Evolutionary conservation across 345 rosid species (phyloP).

Genomic region (Erodium maritimum): DNA sequence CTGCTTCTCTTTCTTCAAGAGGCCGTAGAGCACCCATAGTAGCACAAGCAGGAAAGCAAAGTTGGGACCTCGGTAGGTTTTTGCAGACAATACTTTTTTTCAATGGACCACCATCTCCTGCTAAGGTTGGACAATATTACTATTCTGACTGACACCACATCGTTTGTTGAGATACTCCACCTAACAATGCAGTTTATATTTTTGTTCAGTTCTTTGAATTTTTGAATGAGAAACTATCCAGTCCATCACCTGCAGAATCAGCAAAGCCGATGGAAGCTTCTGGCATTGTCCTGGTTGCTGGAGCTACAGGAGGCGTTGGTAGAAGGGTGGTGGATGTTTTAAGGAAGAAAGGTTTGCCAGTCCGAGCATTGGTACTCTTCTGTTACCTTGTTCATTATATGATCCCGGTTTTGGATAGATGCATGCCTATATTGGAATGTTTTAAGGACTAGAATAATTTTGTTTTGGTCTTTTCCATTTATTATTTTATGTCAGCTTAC

Average conservation of each 20-base stretch:
- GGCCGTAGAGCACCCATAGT: conserved; percentile 21
- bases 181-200: conserved; percentile 1
- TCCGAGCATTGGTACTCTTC: conserved; percentile 55
- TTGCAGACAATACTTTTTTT: conserved; percentile 71
- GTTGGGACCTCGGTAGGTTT: conserved; percentile 91
- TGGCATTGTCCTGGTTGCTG: conserved; percentile 62
- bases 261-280: conserved; percentile 38
- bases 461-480: too few relatives aligned
- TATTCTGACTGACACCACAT: neutral
- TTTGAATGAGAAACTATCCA: conserved; percentile 45
- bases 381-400: conserved; percentile 1
- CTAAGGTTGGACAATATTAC: conserved; percentile 36
- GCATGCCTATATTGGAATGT: too few relatives aligned
- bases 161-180: neutral
- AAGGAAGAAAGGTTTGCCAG: conserved; percentile 53
- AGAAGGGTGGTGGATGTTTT: conserved; percentile 66
- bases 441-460: neutral
- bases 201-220: conserved; percentile 51
- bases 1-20: conserved; percentile 16
- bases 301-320: conserved; percentile 98
- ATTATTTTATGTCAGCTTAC: neutral
- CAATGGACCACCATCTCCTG: conserved; percentile 74
- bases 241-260: conserved; percentile 35
- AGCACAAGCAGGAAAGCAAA: conserved; percentile 37
- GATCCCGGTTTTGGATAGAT: neutral